Evolutionary conservation across 2,329 filamentous ascomycete genomes (phyloP), one percentile per base, ranked within the genome.

Genomic region (Diaporthe sp.): DNA sequence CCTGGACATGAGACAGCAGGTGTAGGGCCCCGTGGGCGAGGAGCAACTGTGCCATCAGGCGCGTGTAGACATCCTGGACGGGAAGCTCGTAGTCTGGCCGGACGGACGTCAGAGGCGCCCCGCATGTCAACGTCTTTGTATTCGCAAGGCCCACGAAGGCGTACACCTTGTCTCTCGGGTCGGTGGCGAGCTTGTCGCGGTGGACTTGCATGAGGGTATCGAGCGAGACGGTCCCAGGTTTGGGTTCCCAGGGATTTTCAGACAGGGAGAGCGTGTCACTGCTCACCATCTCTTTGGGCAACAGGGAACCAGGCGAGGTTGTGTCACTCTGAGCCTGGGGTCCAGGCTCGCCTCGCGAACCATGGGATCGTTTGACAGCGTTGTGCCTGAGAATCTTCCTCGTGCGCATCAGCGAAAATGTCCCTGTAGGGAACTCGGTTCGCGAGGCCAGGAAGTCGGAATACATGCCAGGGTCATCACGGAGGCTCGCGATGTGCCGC

Each of bases 121-220:
- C 67, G 44, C n/a, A 49, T 25, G 37, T 28, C 49, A 6, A 8
- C 22, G 62, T 68, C 62, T 68, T 53, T n/a, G 62, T 68, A 37
- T 68, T 46, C 10, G 72, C 55, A 13, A 77, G 74, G 13, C 74
- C 76, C 4, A 76, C 37, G 44, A 77, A 76, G 53, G 71, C 76
- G 39, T 74, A 72, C n/a, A 77, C 72, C 74, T 77, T 77, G 28
- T 77, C 74, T 19, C 74, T 51, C 9, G 76, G 76, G 37, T 76
- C 71, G 1, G 49, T 72, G 13, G 76, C 71, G 25, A 61, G 51
- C 17, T 72, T 73, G 25, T 72, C 68, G n/a, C 73, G 73, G 31
- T 68, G 62, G 13, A 68, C 62, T 17, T 34, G 25, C 31, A 68
- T 51, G n/a, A 68, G 62, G 31, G 46, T 34, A 3, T 68, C 65